Evolutionary conservation across 495 filamentous ascomycete genomes (phyloP).

Genomic region (Tuber melanosporum): DNA sequence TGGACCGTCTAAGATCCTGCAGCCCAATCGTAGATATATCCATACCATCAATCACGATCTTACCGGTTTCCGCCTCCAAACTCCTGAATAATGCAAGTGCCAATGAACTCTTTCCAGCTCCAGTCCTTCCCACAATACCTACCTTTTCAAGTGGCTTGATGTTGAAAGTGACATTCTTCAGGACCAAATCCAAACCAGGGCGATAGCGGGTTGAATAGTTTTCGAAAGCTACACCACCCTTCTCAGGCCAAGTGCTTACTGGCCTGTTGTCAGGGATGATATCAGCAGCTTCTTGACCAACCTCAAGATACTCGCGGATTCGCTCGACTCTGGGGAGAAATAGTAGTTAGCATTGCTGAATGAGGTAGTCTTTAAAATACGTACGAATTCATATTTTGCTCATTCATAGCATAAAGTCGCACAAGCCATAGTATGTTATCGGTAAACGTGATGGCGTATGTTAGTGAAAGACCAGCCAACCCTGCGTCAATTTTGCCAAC

Average conservation of each 20-base stretch:
- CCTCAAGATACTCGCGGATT: slow-evolving; percentile 91
- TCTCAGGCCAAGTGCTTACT: slow-evolving; percentile 70
- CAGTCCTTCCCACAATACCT: slow-evolving; percentile 92
- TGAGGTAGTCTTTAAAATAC: slow-evolving; percentile 2
- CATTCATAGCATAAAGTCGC: slow-evolving; percentile 86
- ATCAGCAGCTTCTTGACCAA: slow-evolving; percentile 83
- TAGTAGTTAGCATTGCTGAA: slow-evolving; percentile 16
- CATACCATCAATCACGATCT: slow-evolving; percentile 82
- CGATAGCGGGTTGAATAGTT: slow-evolving; percentile 86
- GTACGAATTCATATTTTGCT: slow-evolving; percentile 96
- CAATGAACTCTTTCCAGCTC: slow-evolving; percentile 94
- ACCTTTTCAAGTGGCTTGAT: slow-evolving; percentile 86
- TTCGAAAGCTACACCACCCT: slow-evolving; percentile 79
- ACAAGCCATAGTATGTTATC: slow-evolving; percentile 98
- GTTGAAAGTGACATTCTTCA: slow-evolving; percentile 76
- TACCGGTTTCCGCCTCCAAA: slow-evolving; percentile 85
- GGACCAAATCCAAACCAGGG: slow-evolving; percentile 74
- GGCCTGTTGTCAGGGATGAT: slow-evolving; percentile 75
- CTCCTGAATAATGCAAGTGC: slow-evolving; percentile 94
- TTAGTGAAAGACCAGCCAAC: slow-evolving; percentile 88
- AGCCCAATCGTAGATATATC: slow-evolving; percentile 85
- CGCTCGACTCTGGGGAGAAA: slow-evolving; percentile 63
- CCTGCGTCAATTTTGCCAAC: slow-evolving; percentile 85
- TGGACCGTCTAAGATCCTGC: slow-evolving; percentile 81
- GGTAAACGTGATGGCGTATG: slow-evolving; percentile 96